Base-by-base conservation (phyloP, 768 basidiomycete genomes). In the Suillus weaverae region DNA sequence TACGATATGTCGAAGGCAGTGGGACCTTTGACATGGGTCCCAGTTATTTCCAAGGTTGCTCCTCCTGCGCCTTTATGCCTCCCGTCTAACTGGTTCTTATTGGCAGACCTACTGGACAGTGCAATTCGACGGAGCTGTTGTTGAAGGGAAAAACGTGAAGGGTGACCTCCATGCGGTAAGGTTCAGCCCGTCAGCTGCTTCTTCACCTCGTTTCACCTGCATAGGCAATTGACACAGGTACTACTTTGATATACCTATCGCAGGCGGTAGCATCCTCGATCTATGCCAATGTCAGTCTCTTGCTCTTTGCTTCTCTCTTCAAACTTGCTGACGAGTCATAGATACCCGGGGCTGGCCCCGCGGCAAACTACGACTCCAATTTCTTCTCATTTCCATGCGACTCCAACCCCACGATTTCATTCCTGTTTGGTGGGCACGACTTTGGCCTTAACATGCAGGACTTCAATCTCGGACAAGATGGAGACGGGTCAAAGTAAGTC, bases 181-280 rank as follows among this genome's bases (percentile, higher is more conserved):
- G 69, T 67, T 54, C 38, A 48, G n/a, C 7, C n/a, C 9, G 26
- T 68, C 43, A 32, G 62, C 38, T 2, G 35, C 66, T 10, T 62
- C 67, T 36, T 43, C 32, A 55, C 20, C 14, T 36, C 13, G 4
- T 26, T 30, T 20, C 6, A 2, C 13, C n/a, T 56, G n/a, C 33
- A n/a, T 54, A 89, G 88, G 86, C 87, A 22, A 81, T 90, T 64
- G 89, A 90, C 69, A 87, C 88, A 0, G 89, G 89, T 36, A 89
- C 88, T 4, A 85, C 88, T 35, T 77, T 89, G 33, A 84, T 89
- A 64, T 89, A 89, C 72, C 64, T 88, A 7, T 86, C 87, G 1
- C 71, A 75, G 44, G 55, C 70, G 0, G 66, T 85, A 35, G 85
- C 81, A 6, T 60, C 70, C 3, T 67, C 73, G 10, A 80, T 90